Evolutionary conservation across 495 filamentous ascomycete species (phyloP).

Genomic region (Rostrohypoxylon terebratum): DNA sequence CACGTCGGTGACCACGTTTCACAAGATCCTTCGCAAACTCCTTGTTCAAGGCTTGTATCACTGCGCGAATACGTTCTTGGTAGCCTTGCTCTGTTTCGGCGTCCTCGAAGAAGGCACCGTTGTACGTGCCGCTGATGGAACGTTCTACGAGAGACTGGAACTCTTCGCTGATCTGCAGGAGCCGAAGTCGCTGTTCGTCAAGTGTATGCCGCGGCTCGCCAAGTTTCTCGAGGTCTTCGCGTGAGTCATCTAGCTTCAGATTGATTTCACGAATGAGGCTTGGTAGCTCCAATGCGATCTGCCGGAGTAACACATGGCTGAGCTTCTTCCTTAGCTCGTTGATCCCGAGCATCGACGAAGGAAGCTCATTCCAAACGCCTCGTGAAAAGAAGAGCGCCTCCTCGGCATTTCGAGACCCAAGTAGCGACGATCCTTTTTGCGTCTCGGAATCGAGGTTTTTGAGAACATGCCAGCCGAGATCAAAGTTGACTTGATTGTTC

Average conservation of each 20-base stretch:
- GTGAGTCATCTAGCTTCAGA: conserved; percentile 32
- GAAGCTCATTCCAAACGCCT: conserved; percentile 59
- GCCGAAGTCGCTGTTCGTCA: conserved; percentile 46
- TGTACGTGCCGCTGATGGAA: conserved; percentile 49
- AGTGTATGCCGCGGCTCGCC: conserved; percentile 45
- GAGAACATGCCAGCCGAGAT: conserved; percentile 73
- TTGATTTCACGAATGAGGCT: conserved; percentile 50
- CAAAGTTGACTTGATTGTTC: conserved; percentile 67
- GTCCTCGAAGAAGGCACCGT: conserved; percentile 52
- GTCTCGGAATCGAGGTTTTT: conserved; percentile 66
- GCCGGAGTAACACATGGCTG: conserved; percentile 46
- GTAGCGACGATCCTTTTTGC: conserved; percentile 47
- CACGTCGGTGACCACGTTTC: conserved; percentile 57
- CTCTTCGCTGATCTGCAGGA: conserved; percentile 43
- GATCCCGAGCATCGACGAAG: conserved; percentile 43
- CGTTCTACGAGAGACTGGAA: conserved; percentile 49
- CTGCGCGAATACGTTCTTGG: conserved; percentile 68
- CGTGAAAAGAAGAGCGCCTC: conserved; percentile 57
- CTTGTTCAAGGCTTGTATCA: conserved; percentile 68
- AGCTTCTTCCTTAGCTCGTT: conserved; percentile 49
- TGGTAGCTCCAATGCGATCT: conserved; percentile 50
- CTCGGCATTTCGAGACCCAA: conserved; percentile 51
- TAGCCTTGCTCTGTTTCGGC: conserved; percentile 53
- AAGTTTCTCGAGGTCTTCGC: conserved; percentile 39
- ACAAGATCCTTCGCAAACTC: conserved; percentile 66